Conservation (phyloP, 192 early-diverging fungal genomes). For the Radiomyces spectabilis region DNA sequence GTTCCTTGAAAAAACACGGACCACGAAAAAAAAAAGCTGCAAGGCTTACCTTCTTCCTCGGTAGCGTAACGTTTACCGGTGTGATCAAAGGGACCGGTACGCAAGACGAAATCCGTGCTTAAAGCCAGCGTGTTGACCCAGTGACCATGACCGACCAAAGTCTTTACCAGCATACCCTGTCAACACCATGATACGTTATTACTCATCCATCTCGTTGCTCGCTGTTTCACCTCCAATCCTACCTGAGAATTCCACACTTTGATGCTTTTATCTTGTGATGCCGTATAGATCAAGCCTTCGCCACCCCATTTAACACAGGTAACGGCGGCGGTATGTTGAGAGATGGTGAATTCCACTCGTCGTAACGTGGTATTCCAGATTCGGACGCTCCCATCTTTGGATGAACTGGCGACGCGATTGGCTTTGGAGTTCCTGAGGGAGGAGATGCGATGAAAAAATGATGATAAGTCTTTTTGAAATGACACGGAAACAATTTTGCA, state of each 20-base stretch:
- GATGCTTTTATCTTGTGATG: slow-evolving; percentile 90
- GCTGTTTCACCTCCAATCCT: too few species aligned
- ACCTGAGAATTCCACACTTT: slow-evolving; percentile 82
- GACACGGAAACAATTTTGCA: not conserved
- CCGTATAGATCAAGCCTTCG: slow-evolving; percentile 88
- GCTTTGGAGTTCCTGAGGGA: slow-evolving; percentile 56
- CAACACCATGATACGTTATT: too few species aligned
- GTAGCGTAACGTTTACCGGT: slow-evolving; percentile 53
- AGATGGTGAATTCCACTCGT: slow-evolving; percentile 65
- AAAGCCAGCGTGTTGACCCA: slow-evolving; percentile 95
- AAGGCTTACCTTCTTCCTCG: slow-evolving; percentile 50
- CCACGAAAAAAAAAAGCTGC: too few species aligned
- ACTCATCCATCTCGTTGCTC: too few species aligned
- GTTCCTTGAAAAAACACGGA: too few species aligned
- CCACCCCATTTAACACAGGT: slow-evolving; percentile 97
- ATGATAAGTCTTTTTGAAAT: not conserved
- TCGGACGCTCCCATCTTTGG: slow-evolving; percentile 89
- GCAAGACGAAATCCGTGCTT: slow-evolving; percentile 83
- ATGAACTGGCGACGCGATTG: slow-evolving; percentile 79
- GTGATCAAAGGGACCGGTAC: slow-evolving; percentile 89
- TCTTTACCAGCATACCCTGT: slow-evolving; percentile 76
- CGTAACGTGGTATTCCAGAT: slow-evolving; percentile 88
- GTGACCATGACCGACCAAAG: slow-evolving; percentile 88
- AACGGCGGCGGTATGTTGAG: slow-evolving; percentile 88
- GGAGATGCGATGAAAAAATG: not conserved